phyloP scores from a whole-genome alignment of 1,139 yeast species.

The Casaregolazyma lundiana region DNA sequence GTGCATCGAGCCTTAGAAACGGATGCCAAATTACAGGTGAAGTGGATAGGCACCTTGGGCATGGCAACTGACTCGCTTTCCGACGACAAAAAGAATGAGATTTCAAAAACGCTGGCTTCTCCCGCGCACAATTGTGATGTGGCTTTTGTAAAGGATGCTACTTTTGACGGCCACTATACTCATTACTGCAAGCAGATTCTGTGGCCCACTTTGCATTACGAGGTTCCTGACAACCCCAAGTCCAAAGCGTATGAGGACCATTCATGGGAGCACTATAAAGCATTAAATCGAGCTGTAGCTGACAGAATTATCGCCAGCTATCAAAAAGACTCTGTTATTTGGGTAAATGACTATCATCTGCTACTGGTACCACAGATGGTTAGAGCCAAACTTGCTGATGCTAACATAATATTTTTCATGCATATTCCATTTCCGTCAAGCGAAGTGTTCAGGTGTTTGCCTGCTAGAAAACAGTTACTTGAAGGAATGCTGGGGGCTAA shows the following conservation, averaged over 20 bases:
- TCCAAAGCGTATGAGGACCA: conserved; percentile 94
- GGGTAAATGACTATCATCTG: conserved; percentile 94
- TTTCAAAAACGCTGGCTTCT: conserved; percentile 24
- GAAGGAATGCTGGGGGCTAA: conserved; percentile 89
- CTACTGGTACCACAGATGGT: conserved; percentile 83
- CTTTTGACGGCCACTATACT: conserved; percentile 84
- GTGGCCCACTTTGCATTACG: conserved; percentile 97
- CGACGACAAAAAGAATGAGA: conserved; percentile 48
- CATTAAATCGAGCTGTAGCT: conserved; percentile 75
- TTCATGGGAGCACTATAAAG: conserved; percentile 82
- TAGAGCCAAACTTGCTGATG: conserved; percentile 68
- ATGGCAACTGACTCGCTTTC: conserved; percentile 86
- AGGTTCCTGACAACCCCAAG: conserved; percentile 91
- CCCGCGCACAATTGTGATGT: conserved; percentile 55
- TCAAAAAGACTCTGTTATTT: conserved; percentile 64
- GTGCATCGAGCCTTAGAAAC: conserved; percentile 52
- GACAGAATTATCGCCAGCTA: conserved; percentile 65
- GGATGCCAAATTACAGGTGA: conserved; percentile 26
- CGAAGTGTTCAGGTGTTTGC: conserved; percentile 91
- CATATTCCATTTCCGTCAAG: conserved; percentile 96
- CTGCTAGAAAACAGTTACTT: conserved; percentile 72
- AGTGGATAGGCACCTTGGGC: conserved; percentile 88
- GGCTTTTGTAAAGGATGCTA: conserved; percentile 68
- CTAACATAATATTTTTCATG: conserved; percentile 84
- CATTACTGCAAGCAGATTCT: conserved; percentile 88